Conservation (phyloP, 2,329 filamentous ascomycete species). For the Fusarium algeriense region DNA sequence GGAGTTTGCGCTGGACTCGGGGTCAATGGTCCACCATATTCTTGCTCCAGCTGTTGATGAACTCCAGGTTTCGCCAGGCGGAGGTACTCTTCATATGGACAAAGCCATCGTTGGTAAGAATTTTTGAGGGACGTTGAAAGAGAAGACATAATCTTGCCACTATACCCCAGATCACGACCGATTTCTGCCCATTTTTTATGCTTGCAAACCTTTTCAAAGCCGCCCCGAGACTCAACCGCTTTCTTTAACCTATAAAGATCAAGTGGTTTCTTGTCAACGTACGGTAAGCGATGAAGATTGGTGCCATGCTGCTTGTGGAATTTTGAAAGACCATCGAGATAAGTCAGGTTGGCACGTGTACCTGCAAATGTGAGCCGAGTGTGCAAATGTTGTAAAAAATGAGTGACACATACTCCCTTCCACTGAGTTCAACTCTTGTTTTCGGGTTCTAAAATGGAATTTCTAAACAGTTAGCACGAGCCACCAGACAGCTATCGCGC, state of each 20-base stretch:
- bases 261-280: slow-evolving; percentile 96
- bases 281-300: slow-evolving; percentile 92
- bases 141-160: slow-evolving; percentile 99
- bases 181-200: slow-evolving; percentile 99
- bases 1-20: slow-evolving; percentile 78
- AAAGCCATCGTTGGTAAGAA: slow-evolving; percentile 96
- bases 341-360: slow-evolving; percentile 94
- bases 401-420: slow-evolving; percentile 83
- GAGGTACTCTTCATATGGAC: slow-evolving; percentile 96
- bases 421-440: slow-evolving; percentile 96
- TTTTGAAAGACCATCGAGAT: slow-evolving; percentile 93
- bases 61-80: slow-evolving; percentile 92
- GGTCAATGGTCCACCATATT: slow-evolving; percentile 92
- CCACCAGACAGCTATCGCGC: slow-evolving; percentile 6
- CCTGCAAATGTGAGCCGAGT: slow-evolving; percentile 66
- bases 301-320: slow-evolving; percentile 98
- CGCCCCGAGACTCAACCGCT: slow-evolving; percentile 92
- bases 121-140: slow-evolving; percentile 98
- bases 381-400: slow-evolving; percentile 2
- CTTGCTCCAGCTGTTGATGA: slow-evolving; percentile 93
- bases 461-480: slow-evolving; percentile 65
- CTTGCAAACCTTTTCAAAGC: slow-evolving; percentile 97
- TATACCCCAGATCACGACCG: slow-evolving; percentile 94
- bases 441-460: slow-evolving; percentile 96
- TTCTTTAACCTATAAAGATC: slow-evolving; percentile 97